Evolutionary conservation across 75 land plant genomes (phyloP).

Genomic region (Cupressus sempervirens): DNA sequence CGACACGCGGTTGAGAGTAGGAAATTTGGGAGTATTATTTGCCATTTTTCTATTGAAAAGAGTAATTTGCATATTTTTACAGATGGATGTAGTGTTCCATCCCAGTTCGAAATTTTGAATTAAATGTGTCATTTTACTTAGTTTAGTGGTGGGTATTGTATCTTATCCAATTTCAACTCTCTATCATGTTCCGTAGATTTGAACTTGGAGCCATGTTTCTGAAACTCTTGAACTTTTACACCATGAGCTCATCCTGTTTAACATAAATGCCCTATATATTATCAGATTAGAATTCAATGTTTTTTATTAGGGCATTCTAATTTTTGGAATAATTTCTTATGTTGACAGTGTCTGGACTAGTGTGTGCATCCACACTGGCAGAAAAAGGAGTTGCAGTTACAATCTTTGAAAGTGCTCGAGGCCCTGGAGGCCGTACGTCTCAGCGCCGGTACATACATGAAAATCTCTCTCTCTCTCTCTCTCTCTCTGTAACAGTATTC

Average conservation of each 20-base stretch:
- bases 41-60: no score
- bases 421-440: constrained; percentile 84
- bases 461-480: no score
- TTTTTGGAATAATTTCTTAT: no score
- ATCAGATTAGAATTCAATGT: background rate
- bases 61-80: no score
- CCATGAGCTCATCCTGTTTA: background rate
- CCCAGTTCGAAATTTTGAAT: no score
- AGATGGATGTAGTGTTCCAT: background rate
- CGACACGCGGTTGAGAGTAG: no score
- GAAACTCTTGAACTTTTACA: background rate
- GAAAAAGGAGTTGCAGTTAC: constrained; percentile 64
- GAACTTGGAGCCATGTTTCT: background rate
- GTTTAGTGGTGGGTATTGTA: background rate
- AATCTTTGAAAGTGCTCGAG: constrained; percentile 70
- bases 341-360: constrained; percentile 65
- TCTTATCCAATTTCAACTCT: background rate
- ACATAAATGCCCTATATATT: background rate
- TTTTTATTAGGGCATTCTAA: background rate
- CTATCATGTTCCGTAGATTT: background rate
- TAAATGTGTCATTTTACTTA: background rate
- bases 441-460: constrained; percentile 37
- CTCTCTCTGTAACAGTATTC: background rate
- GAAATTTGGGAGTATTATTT: no score
- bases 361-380: constrained; percentile 64